Conservation (phyloP, 2,329 filamentous ascomycete genomes). For the Neopestalotiopsis sp. region DNA sequence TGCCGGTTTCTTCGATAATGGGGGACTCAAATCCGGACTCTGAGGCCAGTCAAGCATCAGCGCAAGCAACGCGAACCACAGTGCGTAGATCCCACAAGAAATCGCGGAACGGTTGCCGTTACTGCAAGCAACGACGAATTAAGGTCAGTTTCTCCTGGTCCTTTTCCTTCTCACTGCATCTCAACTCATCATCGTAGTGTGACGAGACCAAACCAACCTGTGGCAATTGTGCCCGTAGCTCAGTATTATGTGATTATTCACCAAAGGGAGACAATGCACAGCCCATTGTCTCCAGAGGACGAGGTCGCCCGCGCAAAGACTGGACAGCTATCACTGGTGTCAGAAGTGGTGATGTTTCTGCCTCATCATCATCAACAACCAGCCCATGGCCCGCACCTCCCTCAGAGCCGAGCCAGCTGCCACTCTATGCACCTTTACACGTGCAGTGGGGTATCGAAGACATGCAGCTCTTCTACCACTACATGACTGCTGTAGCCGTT, state of each 20-base stretch:
- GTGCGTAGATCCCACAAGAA: not conserved
- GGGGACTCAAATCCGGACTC: not conserved
- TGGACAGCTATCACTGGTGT: not conserved
- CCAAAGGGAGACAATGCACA: not conserved
- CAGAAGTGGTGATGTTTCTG: not conserved
- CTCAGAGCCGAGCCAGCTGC: not conserved
- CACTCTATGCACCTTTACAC: not conserved
- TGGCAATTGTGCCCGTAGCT: not conserved
- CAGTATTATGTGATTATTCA: not conserved
- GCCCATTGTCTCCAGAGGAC: not conserved
- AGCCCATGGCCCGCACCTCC: not conserved
- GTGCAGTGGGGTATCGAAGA: not conserved
- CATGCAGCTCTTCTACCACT: not conserved
- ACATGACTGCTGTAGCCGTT: not conserved
- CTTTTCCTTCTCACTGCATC: not conserved
- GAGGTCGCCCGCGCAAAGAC: not conserved
- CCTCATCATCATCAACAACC: not conserved
- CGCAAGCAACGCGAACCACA: not conserved
- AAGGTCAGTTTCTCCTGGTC: not conserved
- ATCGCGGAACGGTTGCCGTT: not conserved
- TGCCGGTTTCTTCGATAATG: not conserved
- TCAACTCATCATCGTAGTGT: not conserved
- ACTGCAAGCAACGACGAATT: not conserved
- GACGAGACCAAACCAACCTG: not conserved
- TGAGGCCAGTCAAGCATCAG: not conserved